Evolutionary conservation across 257 asterid genomes (phyloP).

Genomic region (Solanum neorickii): DNA sequence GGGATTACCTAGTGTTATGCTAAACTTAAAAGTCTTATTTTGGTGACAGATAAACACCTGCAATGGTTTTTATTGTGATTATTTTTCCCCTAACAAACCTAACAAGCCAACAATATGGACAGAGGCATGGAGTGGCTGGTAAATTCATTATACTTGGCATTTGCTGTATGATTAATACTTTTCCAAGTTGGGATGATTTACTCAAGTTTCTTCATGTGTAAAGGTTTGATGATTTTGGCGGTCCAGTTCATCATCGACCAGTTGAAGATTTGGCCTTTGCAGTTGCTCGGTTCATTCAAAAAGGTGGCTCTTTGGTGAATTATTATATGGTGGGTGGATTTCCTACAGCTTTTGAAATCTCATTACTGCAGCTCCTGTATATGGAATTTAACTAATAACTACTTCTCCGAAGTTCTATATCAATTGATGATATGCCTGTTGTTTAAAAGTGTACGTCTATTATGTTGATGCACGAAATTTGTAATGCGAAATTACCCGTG

Average conservation of each 20-base stretch:
- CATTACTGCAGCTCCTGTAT: neutral
- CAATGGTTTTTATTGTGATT: slow-evolving; percentile 92
- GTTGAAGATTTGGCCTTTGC: slow-evolving; percentile 95
- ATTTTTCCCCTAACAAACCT: slow-evolving; percentile 81
- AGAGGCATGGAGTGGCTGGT: slow-evolving; percentile 99
- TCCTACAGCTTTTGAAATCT: neutral
- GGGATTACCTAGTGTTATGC: neutral
- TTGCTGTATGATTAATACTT: neutral
- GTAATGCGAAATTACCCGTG: neutral
- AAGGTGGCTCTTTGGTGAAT: slow-evolving; percentile 93
- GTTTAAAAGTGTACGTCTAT: neutral
- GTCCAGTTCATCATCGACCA: slow-evolving; percentile 83
- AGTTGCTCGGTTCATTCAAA: slow-evolving; percentile 79
- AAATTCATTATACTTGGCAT: slow-evolving; percentile 2
- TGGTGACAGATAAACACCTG: slow-evolving; percentile 78
- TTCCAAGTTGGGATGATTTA: neutral
- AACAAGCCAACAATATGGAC: slow-evolving; percentile 92
- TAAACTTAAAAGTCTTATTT: neutral
- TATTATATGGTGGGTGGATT: slow-evolving; percentile 64
- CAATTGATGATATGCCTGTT: neutral
- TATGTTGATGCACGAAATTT: neutral
- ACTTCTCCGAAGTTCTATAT: neutral
- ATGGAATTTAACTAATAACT: neutral
- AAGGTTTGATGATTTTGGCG: slow-evolving; percentile 91
- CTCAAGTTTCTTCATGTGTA: neutral